Evolutionary conservation across 768 basidiomycete species (phyloP), one percentile per base, ranked within the genome.

Genomic region (Pholiota molesta): DNA sequence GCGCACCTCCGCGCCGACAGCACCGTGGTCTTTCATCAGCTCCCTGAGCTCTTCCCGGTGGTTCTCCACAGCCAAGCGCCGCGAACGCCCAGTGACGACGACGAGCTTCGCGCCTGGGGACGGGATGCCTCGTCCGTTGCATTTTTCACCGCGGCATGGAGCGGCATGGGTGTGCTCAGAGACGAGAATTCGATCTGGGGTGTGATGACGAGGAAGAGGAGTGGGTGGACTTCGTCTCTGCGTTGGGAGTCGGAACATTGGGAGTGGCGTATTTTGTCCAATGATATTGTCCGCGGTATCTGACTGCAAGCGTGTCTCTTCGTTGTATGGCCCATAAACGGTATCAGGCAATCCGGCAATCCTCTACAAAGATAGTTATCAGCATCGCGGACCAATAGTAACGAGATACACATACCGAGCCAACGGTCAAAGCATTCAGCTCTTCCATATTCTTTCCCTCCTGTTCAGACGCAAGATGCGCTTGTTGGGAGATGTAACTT

Each of bases 281-380:
- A 81, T 72, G 53, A 95, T 78, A 64, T 87, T 86, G 71, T 98
- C 96, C 0, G 94, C 95, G 0, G 90, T 93, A 58, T 92, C 90
- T 0, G 92, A 94, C 62, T 89, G 87, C 63, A 97, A 67, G 5
- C 83, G 82, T 23, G 81, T 86, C 64, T 90, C 84, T 0, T 90
- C 90, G 52, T 81, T 85, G 2, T 77, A 75, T 51, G 83, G 80
- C 0, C 85, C 88, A 63, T 94, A 93, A 11, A 90, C 78, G 0
- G 91, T 92, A 70, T 94, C 91, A 0, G 83, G 83, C 66, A 85
- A 80, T 2, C 75, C 82, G 6, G 77, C 69, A 42, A 72, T 73
- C 64, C 67, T 73, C 79, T 78, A 37, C 31, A 13, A 3, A 28
- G 10, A n/a, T 26, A 26, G 2, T 26, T 37, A 23, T 51, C 28